Percentiles rank a stretch among this genome's conserved stretches.
Conservation (phyloP, 371 early-diverging fungal genomes). For the Chytridiales sp. region DNA sequence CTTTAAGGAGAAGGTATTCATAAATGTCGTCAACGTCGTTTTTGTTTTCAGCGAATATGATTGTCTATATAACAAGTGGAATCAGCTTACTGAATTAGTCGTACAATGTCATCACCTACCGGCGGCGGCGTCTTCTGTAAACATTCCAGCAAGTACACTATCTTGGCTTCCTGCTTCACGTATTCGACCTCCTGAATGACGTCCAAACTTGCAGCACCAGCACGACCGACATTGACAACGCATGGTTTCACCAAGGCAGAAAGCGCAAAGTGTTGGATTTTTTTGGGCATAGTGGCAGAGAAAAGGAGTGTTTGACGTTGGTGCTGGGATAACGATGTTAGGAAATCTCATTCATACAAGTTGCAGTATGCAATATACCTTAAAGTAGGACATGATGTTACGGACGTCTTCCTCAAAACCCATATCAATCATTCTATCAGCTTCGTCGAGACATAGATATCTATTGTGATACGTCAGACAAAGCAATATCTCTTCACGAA, state of each 20-base stretch:
- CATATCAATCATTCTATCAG: conserved; percentile 74
- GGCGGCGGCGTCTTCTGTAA: conserved; percentile 94
- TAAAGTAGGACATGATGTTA: conserved; percentile 89
- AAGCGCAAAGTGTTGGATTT: conserved; percentile 92
- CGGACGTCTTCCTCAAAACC: conserved; percentile 76
- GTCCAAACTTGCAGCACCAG: conserved; percentile 96
- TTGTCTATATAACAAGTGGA: conserved; percentile 49
- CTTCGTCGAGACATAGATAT: conserved; percentile 72
- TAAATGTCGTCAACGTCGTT: conserved; percentile 99
- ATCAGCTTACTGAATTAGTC: too few species aligned
- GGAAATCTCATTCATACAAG: conserved; percentile 1
- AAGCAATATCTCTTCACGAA: not conserved
- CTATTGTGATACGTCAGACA: conserved; percentile 33
- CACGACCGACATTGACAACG: conserved; percentile 97
- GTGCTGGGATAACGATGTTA: conserved; percentile 33
- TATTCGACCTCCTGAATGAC: conserved; percentile 97
- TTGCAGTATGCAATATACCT: conserved; percentile 41
- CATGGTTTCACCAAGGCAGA: conserved; percentile 86
- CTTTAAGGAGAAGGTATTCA: conserved; percentile 89
- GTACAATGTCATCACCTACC: conserved; percentile 46
- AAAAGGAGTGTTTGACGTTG: conserved; percentile 92
- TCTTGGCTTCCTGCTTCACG: conserved; percentile 93
- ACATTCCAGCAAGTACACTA: conserved; percentile 88
- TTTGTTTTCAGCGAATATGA: conserved; percentile 99
- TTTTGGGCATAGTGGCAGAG: conserved; percentile 97